Percentiles rank a stretch among this genome's conserved stretches.
Evolutionary conservation across 768 basidiomycete genomes (phyloP).

Genomic region (Psilocybe cubensis): DNA sequence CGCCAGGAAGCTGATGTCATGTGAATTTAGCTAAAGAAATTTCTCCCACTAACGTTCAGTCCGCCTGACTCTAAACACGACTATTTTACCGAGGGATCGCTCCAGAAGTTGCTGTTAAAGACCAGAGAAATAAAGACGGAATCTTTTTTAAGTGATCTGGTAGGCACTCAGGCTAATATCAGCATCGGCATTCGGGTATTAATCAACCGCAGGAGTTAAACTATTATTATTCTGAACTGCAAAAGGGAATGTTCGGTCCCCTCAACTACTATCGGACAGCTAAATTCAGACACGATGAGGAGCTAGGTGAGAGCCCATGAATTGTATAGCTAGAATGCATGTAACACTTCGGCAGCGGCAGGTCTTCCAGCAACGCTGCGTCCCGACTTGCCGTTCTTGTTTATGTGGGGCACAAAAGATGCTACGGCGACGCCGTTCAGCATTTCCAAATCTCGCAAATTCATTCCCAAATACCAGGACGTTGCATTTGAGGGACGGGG

Average conservation of each 20-base stretch:
- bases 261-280: slow-evolving; percentile 79
- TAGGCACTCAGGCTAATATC: slow-evolving; percentile 3
- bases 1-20: not conserved
- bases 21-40: slow-evolving; percentile 39
- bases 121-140: slow-evolving; percentile 13
- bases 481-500: slow-evolving; percentile 57
- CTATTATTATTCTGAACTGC: slow-evolving; percentile 51
- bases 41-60: slow-evolving; percentile 33
- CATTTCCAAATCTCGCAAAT: slow-evolving; percentile 49
- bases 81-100: slow-evolving; percentile 26
- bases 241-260: slow-evolving; percentile 66
- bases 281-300: slow-evolving; percentile 67
- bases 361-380: slow-evolving; percentile 48
- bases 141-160: slow-evolving; percentile 31
- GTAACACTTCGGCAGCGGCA: slow-evolving; percentile 30
- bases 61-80: slow-evolving; percentile 18
- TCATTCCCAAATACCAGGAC: slow-evolving; percentile 53
- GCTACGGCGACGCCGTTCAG: slow-evolving; percentile 43
- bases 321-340: not conserved
- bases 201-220: slow-evolving; percentile 51
- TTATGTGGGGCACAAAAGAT: slow-evolving; percentile 64
- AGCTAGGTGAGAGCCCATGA: slow-evolving; percentile 38
- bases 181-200: not conserved
- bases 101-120: slow-evolving; percentile 28
- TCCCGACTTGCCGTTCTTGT: slow-evolving; percentile 58